phyloP scores from a whole-genome alignment of 805 yeast species.

The Jamesozyma hellenica region DNA sequence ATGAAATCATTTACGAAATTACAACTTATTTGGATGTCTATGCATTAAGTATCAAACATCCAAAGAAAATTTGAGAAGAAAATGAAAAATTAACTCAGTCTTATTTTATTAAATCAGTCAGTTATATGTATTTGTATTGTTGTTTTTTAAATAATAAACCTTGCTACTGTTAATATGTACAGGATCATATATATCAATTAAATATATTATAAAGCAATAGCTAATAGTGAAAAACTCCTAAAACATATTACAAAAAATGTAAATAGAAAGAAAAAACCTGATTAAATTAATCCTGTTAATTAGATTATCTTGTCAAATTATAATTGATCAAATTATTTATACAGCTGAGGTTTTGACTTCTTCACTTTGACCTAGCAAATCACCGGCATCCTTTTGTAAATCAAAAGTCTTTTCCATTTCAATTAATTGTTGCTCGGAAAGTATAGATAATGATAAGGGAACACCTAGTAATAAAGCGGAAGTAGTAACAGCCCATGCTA shows the following conservation, averaged over 20 bases:
- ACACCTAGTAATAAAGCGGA: slow-evolving; percentile 81
- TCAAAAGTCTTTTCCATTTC: slow-evolving; percentile 91
- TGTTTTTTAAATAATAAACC: neutral
- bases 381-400: slow-evolving; percentile 68
- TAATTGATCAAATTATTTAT: neutral
- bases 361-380: slow-evolving; percentile 61
- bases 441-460: slow-evolving; percentile 80
- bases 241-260: no score
- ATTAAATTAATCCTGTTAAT: no score
- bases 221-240: no score
- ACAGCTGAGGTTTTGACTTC: slow-evolving; percentile 31
- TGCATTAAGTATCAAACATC: slow-evolving; percentile 78
- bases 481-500: slow-evolving; percentile 80
- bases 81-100: no score
- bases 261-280: no score
- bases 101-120: neutral
- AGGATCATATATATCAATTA: slow-evolving; percentile 4
- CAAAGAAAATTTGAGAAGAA: slow-evolving; percentile 34
- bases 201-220: neutral
- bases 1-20: slow-evolving; percentile 71
- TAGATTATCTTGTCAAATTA: no score
- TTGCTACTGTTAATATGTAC: slow-evolving; percentile 4
- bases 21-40: slow-evolving; percentile 79
- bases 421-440: slow-evolving; percentile 85
- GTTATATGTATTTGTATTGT: neutral